phyloP scores from a whole-genome alignment of 129 eudicot species.

The Lactuca saligna region DNA sequence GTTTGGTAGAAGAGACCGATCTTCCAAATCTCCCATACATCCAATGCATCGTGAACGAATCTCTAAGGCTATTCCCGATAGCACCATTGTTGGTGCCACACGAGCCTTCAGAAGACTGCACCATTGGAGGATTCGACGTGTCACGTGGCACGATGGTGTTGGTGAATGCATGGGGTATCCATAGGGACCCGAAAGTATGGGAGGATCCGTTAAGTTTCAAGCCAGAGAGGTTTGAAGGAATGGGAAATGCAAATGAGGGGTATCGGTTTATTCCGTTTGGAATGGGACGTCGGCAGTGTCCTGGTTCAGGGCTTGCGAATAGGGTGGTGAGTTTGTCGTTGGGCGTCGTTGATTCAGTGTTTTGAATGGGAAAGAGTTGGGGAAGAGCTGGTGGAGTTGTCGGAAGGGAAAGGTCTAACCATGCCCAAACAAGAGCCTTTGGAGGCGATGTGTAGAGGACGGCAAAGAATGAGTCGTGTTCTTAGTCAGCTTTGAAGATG shows the following conservation, averaged over 20 bases:
- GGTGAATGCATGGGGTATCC: slow-evolving; percentile 46
- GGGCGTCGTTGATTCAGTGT: slow-evolving; percentile 41
- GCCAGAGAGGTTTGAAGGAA: slow-evolving; percentile 37
- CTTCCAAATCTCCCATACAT: slow-evolving; percentile 35
- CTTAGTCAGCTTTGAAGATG: slow-evolving; percentile 22
- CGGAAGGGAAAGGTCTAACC: slow-evolving; percentile 35
- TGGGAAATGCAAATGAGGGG: slow-evolving; percentile 21
- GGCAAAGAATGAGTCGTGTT: slow-evolving; percentile 29
- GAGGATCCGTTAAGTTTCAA: slow-evolving; percentile 34
- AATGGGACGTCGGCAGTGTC: slow-evolving; percentile 43
- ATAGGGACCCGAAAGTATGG: slow-evolving; percentile 43
- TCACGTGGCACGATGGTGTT: slow-evolving; percentile 40
- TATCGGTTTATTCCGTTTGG: slow-evolving; percentile 39
- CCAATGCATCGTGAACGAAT: slow-evolving; percentile 35
- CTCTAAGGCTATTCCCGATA: slow-evolving; percentile 35
- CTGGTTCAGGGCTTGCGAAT: slow-evolving; percentile 32
- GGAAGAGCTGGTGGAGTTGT: slow-evolving; percentile 29
- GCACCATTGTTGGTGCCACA: slow-evolving; percentile 42
- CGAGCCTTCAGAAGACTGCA: slow-evolving; percentile 43
- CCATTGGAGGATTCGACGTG: slow-evolving; percentile 40
- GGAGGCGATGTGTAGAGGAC: slow-evolving; percentile 42
- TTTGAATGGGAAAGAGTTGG: slow-evolving; percentile 47
- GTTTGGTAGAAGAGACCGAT: slow-evolving; percentile 42
- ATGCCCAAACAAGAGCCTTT: slow-evolving; percentile 43
- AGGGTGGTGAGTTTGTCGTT: slow-evolving; percentile 23